phyloP scores from a whole-genome alignment of 495 filamentous ascomycete species.

The Acidomyces sp. region DNA sequence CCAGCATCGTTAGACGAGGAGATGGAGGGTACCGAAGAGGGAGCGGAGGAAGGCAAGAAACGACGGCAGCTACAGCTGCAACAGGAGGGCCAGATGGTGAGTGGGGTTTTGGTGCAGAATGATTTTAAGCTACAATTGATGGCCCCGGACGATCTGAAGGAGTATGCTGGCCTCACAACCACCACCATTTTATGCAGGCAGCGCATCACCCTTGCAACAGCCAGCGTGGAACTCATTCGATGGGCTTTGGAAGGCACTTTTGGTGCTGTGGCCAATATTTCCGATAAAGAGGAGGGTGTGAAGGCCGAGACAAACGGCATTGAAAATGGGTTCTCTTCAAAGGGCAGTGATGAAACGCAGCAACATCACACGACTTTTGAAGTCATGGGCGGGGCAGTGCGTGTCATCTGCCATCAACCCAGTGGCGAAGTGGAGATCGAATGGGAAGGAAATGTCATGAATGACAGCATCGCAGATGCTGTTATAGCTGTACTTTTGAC shows the following conservation, averaged over 20 bases:
- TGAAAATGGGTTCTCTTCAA: slow-evolving; percentile 37
- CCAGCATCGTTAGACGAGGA: slow-evolving; percentile 13
- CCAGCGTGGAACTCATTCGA: slow-evolving; percentile 76
- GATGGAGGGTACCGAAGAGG: slow-evolving; percentile 20
- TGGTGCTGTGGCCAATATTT: slow-evolving; percentile 64
- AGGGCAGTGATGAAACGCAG: slow-evolving; percentile 42
- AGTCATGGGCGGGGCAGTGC: slow-evolving; percentile 55
- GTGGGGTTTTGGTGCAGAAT: slow-evolving; percentile 86
- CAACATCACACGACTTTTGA: slow-evolving; percentile 49
- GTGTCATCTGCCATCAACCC: slow-evolving; percentile 43
- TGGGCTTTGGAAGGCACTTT: slow-evolving; percentile 94
- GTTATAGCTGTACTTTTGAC: slow-evolving; percentile 81
- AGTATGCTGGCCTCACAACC: slow-evolving; percentile 89
- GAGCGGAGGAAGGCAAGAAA: slow-evolving; percentile 35
- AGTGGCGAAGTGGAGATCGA: slow-evolving; percentile 76
- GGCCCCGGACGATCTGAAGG: slow-evolving; percentile 87
- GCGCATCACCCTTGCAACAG: slow-evolving; percentile 67
- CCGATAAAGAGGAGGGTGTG: slow-evolving; percentile 28
- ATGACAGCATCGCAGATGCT: slow-evolving; percentile 92
- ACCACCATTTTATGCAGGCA: slow-evolving; percentile 88
- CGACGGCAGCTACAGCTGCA: too few relatives aligned
- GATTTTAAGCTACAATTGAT: slow-evolving; percentile 93
- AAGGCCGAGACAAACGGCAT: slow-evolving; percentile 27
- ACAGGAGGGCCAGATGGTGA: slow-evolving; percentile 48
- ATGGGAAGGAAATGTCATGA: slow-evolving; percentile 96